Evolutionary conservation across 768 basidiomycete species (phyloP).

Genomic region (Calocera cornea): DNA sequence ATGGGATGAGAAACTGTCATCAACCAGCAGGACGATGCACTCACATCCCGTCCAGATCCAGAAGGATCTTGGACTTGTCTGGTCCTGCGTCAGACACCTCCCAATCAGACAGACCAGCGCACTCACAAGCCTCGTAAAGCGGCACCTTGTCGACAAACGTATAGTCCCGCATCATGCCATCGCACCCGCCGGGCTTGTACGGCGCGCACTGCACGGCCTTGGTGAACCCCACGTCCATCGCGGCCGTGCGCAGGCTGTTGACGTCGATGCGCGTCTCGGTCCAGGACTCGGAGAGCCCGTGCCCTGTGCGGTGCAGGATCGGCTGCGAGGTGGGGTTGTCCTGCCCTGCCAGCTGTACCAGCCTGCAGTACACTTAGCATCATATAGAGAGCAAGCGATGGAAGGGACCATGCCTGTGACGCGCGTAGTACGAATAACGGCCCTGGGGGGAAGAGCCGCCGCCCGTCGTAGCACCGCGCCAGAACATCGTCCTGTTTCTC

Average conservation of each 20-base stretch:
- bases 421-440: neutral
- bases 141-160: neutral
- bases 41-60: conserved; percentile 7
- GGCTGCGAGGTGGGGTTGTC: neutral
- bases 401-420: neutral
- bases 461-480: conserved; percentile 5
- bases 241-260: neutral
- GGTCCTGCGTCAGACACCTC: neutral
- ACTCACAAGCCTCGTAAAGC: conserved; percentile 3
- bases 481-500: neutral
- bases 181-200: conserved; percentile 5
- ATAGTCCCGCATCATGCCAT: conserved; percentile 1
- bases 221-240: neutral
- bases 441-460: neutral
- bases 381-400: neutral
- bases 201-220: neutral
- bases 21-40: no score
- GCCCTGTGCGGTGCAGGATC: neutral
- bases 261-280: conserved; percentile 9
- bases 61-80: conserved; percentile 3
- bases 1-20: no score
- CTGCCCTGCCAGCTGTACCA: neutral
- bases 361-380: neutral
- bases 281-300: conserved; percentile 11
- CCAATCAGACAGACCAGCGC: conserved; percentile 13